Conservation (phyloP, 495 filamentous ascomycete species). For the Margaritispora aquatica region DNA sequence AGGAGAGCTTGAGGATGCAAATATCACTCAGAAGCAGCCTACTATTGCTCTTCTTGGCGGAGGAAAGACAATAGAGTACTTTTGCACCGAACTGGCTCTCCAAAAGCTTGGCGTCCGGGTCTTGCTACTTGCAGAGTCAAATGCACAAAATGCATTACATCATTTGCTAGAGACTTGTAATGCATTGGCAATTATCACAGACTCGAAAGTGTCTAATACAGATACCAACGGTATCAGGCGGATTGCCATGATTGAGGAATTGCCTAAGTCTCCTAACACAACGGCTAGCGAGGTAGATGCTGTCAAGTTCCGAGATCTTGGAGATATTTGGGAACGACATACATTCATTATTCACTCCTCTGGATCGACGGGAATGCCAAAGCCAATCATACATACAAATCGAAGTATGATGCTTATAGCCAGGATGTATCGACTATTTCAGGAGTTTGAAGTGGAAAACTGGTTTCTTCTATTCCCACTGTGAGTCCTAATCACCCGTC, state of each 20-base stretch:
- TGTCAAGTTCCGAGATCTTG: conserved; percentile 21
- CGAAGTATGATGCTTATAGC: conserved; percentile 27
- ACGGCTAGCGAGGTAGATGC: conserved; percentile 10
- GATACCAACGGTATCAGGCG: conserved; percentile 17
- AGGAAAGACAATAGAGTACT: conserved; percentile 21
- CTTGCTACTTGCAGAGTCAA: conserved; percentile 21
- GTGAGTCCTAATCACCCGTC: conserved; percentile 9
- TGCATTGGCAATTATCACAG: conserved; percentile 20
- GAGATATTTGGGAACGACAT: conserved; percentile 24
- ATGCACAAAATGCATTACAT: conserved; percentile 18
- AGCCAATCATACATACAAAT: conserved; percentile 26
- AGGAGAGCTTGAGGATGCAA: conserved; percentile 14
- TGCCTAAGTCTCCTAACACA: background rate
- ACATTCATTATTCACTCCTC: conserved; percentile 25
- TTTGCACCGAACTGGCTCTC: conserved; percentile 22
- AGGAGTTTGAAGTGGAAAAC: conserved; percentile 19
- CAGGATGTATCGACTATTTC: conserved; percentile 25
- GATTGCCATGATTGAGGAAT: conserved; percentile 13
- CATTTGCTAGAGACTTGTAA: conserved; percentile 17
- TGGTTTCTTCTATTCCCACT: conserved; percentile 26
- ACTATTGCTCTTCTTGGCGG: conserved; percentile 21
- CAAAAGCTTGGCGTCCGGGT: conserved; percentile 25
- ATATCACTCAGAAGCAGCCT: conserved; percentile 17
- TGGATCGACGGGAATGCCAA: conserved; percentile 26
- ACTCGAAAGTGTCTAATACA: conserved; percentile 13